Percentiles rank a stretch among this genome's conserved stretches.
These are phyloP conservation scores for Phycomyces nitens DNA, from an alignment of 192 early-diverging fungal species.

Conservation along the genomic window DNA sequence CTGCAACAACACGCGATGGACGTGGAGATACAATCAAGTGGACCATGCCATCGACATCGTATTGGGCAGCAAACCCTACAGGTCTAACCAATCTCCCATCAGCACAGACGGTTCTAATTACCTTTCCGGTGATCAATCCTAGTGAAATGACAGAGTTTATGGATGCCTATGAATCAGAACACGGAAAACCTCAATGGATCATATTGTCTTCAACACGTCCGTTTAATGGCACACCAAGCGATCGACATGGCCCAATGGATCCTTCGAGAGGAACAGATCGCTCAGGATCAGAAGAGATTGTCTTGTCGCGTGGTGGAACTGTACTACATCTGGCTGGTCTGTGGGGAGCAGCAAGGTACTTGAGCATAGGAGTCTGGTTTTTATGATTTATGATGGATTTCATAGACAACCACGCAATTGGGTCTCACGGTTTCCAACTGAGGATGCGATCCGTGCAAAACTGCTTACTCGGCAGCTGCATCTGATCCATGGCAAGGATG, in stretches of 20 bases:
- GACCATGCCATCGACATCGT: constrained; percentile 17
- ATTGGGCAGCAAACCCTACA: constrained; percentile 22
- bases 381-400: background rate
- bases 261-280: constrained; percentile 31
- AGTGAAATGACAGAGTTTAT: constrained; percentile 28
- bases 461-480: constrained; percentile 42
- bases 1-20: constrained; percentile 41
- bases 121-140: constrained; percentile 50
- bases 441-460: constrained; percentile 25
- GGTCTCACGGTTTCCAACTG: constrained; percentile 47
- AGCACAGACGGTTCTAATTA: constrained; percentile 50
- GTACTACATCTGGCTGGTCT: constrained; percentile 58
- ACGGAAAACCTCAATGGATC: constrained; percentile 23
- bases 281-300: constrained; percentile 34
- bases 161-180: constrained; percentile 28
- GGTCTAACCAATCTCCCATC: constrained; percentile 42
- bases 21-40: constrained; percentile 51
- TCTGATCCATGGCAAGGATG: constrained; percentile 59
- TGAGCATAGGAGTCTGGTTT: constrained; percentile 8
- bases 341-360: constrained; percentile 43
- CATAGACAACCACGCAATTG: constrained; percentile 51
- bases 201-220: constrained; percentile 37
- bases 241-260: constrained; percentile 35
- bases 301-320: constrained; percentile 34
- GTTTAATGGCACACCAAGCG: constrained; percentile 22